Conservation (phyloP, 2,329 filamentous ascomycete species). For the Penicillium sp. region DNA sequence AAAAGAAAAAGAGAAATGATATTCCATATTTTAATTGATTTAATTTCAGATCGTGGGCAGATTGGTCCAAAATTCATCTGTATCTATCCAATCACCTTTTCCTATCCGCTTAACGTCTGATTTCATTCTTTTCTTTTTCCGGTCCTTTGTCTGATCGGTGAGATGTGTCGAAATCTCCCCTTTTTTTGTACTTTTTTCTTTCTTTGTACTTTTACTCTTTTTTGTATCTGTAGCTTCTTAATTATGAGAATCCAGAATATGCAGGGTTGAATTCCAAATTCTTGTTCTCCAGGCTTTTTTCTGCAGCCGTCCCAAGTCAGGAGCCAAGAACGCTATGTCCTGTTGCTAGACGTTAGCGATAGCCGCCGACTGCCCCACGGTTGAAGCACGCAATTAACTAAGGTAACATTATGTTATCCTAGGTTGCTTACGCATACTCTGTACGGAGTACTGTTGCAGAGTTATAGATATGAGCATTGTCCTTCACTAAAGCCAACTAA, state of each 20-base stretch:
- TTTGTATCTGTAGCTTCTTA: neutral
- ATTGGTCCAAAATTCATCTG: slow-evolving; percentile 10
- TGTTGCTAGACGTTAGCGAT: slow-evolving; percentile 9
- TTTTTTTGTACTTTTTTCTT: neutral
- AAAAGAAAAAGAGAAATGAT: no score
- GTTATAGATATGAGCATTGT: neutral
- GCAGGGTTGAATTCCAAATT: slow-evolving; percentile 1
- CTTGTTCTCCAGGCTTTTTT: neutral
- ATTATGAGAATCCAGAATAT: neutral
- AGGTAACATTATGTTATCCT: neutral
- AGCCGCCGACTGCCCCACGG: slow-evolving; percentile 9
- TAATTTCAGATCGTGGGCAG: slow-evolving; percentile 1
- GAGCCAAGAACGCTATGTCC: slow-evolving; percentile 6
- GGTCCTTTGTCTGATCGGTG: slow-evolving; percentile 6
- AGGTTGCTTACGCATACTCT: neutral
- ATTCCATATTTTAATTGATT: neutral
- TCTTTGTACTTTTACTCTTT: neutral
- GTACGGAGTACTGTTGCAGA: neutral
- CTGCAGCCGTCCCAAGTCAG: neutral
- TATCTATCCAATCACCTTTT: neutral
- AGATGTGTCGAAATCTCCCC: slow-evolving; percentile 5
- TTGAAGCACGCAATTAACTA: slow-evolving; percentile 2
- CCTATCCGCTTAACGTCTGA: slow-evolving; percentile 1
- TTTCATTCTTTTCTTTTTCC: slow-evolving; percentile 3
- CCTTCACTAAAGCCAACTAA: no score